Evolutionary conservation across 129 eudicot genomes (phyloP).

Genomic region (Sambucus nigra): DNA sequence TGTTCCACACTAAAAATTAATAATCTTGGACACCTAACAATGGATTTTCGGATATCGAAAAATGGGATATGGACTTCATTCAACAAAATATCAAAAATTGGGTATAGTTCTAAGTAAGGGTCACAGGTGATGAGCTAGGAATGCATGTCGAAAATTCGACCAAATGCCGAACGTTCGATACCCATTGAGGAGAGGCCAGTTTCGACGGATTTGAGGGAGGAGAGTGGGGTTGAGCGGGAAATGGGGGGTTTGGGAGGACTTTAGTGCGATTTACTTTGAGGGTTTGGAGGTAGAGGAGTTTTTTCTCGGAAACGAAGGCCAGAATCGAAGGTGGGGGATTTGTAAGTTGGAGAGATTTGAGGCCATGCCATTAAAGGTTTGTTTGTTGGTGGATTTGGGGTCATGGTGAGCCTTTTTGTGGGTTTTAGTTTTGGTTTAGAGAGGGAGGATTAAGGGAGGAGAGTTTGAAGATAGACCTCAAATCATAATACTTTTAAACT

Average conservation of each 20-base stretch:
- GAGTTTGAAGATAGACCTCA: not conserved
- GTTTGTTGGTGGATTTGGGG: not conserved
- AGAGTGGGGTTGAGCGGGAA: slow-evolving; percentile 67
- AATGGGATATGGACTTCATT: slow-evolving; percentile 48
- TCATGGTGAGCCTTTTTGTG: not conserved
- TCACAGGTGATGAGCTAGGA: slow-evolving; percentile 68
- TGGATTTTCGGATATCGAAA: slow-evolving; percentile 34
- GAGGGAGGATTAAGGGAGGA: not conserved
- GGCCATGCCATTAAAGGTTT: not conserved
- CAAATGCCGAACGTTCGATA: slow-evolving; percentile 41
- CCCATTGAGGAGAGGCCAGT: slow-evolving; percentile 63
- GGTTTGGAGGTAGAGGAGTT: slow-evolving; percentile 49
- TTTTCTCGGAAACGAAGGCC: slow-evolving; percentile 70
- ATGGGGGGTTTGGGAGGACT: slow-evolving; percentile 63
- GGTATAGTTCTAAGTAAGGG: slow-evolving; percentile 64
- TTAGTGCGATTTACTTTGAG: slow-evolving; percentile 55
- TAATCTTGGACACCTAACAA: slow-evolving; percentile 66
- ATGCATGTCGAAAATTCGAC: slow-evolving; percentile 66
- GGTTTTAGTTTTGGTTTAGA: no score
- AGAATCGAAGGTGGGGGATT: slow-evolving; percentile 31
- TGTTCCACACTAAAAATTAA: slow-evolving; percentile 46
- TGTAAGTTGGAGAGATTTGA: slow-evolving; percentile 2
- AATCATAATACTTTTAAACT: not conserved
- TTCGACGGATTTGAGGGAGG: slow-evolving; percentile 47
- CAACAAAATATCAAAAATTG: slow-evolving; percentile 57